A percentile compares a stretch with the other conserved stretches of the same genome.
Evolutionary conservation across 2,329 filamentous ascomycete species (phyloP).

Genomic region (Penicillium sp.): DNA sequence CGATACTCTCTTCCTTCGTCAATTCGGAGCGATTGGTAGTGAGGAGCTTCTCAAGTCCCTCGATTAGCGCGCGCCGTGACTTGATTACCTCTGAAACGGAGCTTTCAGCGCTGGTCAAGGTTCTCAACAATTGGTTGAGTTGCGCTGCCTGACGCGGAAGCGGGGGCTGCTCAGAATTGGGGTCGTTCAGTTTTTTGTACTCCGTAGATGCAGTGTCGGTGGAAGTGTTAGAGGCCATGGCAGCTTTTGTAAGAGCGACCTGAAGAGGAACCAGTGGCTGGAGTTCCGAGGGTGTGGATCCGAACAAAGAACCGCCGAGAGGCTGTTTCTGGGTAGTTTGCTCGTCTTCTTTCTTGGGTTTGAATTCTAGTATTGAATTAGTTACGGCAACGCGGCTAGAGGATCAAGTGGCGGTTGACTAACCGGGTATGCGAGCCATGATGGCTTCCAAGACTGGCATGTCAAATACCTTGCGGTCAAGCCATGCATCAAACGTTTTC

Average conservation of each 20-base stretch:
- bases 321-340: constrained; percentile 54
- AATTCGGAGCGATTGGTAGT: constrained; percentile 69
- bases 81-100: constrained; percentile 88
- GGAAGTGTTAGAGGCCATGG: constrained; percentile 64
- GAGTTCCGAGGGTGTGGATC: constrained; percentile 71
- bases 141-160: constrained; percentile 89
- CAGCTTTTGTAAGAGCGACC: constrained; percentile 69
- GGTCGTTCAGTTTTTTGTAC: constrained; percentile 78
- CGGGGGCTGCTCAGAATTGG: constrained; percentile 66
- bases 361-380: constrained; percentile 45
- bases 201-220: constrained; percentile 73
- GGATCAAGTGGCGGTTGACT: constrained; percentile 18
- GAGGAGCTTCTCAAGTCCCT: constrained; percentile 77
- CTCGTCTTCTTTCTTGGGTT: constrained; percentile 45
- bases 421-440: constrained; percentile 76
- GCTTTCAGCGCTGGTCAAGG: constrained; percentile 80
- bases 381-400: constrained; percentile 6
- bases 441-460: constrained; percentile 73
- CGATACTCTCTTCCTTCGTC: constrained; percentile 64
- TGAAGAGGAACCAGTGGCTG: constrained; percentile 71
- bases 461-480: constrained; percentile 81
- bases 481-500: constrained; percentile 93
- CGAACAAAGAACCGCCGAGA: constrained; percentile 69
- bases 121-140: constrained; percentile 84
- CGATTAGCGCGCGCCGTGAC: constrained; percentile 73